A percentile compares a stretch with the other conserved stretches of the same genome.
phyloP scores from a whole-genome alignment of 2,329 filamentous ascomycete species.

The Penicillium paneum region DNA sequence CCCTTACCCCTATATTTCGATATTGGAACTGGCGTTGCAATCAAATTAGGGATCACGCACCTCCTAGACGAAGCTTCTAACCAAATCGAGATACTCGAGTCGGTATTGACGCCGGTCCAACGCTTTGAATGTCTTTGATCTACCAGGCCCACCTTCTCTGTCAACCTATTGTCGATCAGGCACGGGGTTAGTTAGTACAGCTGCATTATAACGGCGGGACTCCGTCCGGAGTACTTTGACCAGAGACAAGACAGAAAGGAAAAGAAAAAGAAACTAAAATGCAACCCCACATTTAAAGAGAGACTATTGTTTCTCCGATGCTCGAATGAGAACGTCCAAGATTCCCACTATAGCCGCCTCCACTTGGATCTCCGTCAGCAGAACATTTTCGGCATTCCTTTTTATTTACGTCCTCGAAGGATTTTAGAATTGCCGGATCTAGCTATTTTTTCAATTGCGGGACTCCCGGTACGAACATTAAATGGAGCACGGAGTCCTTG shows the following conservation, averaged over 20 bases:
- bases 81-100: background rate
- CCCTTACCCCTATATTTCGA: background rate
- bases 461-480: conserved; percentile 2
- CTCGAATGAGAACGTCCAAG: conserved; percentile 1
- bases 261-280: background rate
- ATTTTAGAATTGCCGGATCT: conserved; percentile 27
- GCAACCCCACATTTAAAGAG: background rate
- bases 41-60: background rate
- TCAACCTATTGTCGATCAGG: conserved; percentile 24
- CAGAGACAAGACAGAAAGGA: background rate
- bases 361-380: conserved; percentile 17
- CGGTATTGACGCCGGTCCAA: conserved; percentile 13
- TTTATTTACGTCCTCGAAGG: conserved; percentile 8
- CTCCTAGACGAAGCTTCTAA: background rate
- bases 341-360: conserved; percentile 14
- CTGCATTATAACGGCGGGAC: background rate
- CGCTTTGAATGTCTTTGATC: conserved; percentile 4
- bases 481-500: background rate
- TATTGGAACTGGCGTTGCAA: background rate
- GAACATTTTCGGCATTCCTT: conserved; percentile 23
- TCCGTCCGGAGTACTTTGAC: background rate
- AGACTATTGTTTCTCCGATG: conserved; percentile 4
- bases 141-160: conserved; percentile 14
- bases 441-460: background rate
- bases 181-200: conserved; percentile 1